A percentile compares a stretch with the other conserved stretches of the same genome.
These are phyloP conservation scores for Phymatotrichopsis omnivora DNA, from an alignment of 2,329 filamentous ascomycete genomes.

Conservation along the genomic window DNA sequence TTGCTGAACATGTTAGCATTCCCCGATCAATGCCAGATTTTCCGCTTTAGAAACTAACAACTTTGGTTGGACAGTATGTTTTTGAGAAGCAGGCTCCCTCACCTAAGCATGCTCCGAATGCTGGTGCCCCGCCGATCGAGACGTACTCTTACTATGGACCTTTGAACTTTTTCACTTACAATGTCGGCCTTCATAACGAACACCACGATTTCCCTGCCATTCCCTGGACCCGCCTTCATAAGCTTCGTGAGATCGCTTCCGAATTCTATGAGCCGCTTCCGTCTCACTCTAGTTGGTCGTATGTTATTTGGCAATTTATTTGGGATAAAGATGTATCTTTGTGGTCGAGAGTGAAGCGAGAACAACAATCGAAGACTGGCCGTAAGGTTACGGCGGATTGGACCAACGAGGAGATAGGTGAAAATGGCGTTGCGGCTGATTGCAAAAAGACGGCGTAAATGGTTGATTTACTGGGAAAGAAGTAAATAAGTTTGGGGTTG, in stretches of 20 bases:
- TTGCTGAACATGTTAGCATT: constrained; percentile 64
- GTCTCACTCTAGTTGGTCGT: constrained; percentile 78
- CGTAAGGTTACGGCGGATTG: constrained; percentile 44
- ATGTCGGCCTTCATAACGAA: constrained; percentile 96
- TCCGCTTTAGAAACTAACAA: constrained; percentile 4
- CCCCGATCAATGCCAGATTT: not conserved
- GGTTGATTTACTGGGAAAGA: too few species aligned
- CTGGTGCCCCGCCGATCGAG: constrained; percentile 62
- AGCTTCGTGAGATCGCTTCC: constrained; percentile 65
- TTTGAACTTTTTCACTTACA: constrained; percentile 88
- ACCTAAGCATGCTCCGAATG: constrained; percentile 48
- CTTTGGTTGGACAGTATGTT: constrained; percentile 48
- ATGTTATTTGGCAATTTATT: constrained; percentile 93
- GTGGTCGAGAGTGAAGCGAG: constrained; percentile 86
- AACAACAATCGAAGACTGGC: constrained; percentile 50
- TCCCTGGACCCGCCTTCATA: constrained; percentile 79
- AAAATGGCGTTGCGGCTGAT: not conserved
- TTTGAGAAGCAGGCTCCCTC: constrained; percentile 52
- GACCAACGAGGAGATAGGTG: constrained; percentile 25
- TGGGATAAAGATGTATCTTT: constrained; percentile 80
- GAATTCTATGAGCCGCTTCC: constrained; percentile 91
- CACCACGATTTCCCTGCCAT: constrained; percentile 98
- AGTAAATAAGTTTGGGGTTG: too few species aligned
- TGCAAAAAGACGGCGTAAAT: too few species aligned
- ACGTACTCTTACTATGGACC: constrained; percentile 96